Evolutionary conservation across 73 alveolate genomes (phyloP).

Genomic region (Symbiodinium natans): DNA sequence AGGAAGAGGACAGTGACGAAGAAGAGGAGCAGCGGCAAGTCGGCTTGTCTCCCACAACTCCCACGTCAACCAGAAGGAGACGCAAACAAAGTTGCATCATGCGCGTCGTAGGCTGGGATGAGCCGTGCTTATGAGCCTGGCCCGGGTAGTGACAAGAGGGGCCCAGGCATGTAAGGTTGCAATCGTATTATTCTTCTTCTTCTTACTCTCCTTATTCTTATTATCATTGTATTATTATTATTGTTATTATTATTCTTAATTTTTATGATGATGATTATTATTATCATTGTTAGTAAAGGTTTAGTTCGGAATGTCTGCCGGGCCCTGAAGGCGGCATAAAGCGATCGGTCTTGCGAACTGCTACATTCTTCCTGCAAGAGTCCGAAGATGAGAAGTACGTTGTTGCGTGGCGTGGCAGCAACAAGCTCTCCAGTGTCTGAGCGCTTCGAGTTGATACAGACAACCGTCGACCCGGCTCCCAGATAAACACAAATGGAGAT

Average conservation of each 20-base stretch:
- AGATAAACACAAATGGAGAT: too few species aligned
- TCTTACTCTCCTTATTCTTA: too few species aligned
- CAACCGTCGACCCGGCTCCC: too few species aligned
- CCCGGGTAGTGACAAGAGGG: not conserved
- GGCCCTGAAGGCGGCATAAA: conserved; percentile 15
- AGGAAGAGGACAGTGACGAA: conserved; percentile 16
- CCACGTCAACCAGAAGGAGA: not conserved
- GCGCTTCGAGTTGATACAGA: too few species aligned
- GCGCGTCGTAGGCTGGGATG: not conserved
- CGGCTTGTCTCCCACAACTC: not conserved
- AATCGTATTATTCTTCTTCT: not conserved
- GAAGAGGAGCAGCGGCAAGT: not conserved
- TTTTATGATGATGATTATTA: not conserved
- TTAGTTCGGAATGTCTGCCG: not conserved
- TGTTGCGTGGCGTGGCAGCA: conserved; percentile 9
- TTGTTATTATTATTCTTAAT: too few species aligned
- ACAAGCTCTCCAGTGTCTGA: too few species aligned
- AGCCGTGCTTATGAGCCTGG: not conserved
- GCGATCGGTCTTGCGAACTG: not conserved
- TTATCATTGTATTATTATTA: too few species aligned
- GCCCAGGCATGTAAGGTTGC: not conserved
- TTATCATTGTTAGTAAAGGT: not conserved
- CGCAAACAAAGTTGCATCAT: conserved; percentile 4
- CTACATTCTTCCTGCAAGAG: conserved; percentile 18
- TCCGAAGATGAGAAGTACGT: conserved; percentile 40